phyloP scores from a whole-genome alignment of 1,284 basidiomycete genomes.

The Jaminaea rosea region DNA sequence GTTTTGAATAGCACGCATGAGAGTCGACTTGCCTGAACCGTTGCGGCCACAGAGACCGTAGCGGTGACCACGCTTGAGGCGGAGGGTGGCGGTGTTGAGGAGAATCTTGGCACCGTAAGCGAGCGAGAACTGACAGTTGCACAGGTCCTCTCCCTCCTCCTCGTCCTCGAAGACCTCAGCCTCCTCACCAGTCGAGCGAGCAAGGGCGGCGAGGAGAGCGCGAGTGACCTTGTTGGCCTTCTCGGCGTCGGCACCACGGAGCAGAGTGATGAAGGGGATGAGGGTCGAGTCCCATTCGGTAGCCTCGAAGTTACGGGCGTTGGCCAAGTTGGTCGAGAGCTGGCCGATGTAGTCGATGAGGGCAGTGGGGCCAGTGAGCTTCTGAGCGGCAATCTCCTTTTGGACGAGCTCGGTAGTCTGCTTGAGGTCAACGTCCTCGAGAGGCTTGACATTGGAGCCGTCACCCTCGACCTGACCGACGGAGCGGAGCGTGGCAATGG shows the following conservation, averaged over 20 bases:
- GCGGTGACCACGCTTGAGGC: slow-evolving; percentile 47
- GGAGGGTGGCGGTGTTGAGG: slow-evolving; percentile 47
- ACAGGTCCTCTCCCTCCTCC: slow-evolving; percentile 47
- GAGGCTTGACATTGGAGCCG: slow-evolving; percentile 44
- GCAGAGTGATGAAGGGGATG: slow-evolving; percentile 41
- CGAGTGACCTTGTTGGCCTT: slow-evolving; percentile 29
- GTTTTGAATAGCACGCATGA: slow-evolving; percentile 48
- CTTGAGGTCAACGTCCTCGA: slow-evolving; percentile 40
- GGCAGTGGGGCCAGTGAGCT: slow-evolving; percentile 25
- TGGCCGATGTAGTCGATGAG: slow-evolving; percentile 37
- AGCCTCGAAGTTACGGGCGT: slow-evolving; percentile 45
- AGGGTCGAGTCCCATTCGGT: slow-evolving; percentile 45
- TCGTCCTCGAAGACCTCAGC: slow-evolving; percentile 47
- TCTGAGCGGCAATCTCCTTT: slow-evolving; percentile 31
- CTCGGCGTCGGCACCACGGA: slow-evolving; percentile 38
- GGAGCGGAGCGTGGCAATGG: slow-evolving; percentile 43
- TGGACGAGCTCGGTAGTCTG: slow-evolving; percentile 28
- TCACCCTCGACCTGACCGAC: slow-evolving; percentile 44
- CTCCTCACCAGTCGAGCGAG: slow-evolving; percentile 42
- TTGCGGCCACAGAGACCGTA: slow-evolving; percentile 48
- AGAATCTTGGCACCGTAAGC: slow-evolving; percentile 48
- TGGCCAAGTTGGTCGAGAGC: slow-evolving; percentile 45
- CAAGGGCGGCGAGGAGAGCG: slow-evolving; percentile 35
- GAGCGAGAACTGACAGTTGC: slow-evolving; percentile 48
- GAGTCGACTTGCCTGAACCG: slow-evolving; percentile 47